Evolutionary conservation across 2,329 filamentous ascomycete species (phyloP).

Genomic region (Neonectria neomacrospora): DNA sequence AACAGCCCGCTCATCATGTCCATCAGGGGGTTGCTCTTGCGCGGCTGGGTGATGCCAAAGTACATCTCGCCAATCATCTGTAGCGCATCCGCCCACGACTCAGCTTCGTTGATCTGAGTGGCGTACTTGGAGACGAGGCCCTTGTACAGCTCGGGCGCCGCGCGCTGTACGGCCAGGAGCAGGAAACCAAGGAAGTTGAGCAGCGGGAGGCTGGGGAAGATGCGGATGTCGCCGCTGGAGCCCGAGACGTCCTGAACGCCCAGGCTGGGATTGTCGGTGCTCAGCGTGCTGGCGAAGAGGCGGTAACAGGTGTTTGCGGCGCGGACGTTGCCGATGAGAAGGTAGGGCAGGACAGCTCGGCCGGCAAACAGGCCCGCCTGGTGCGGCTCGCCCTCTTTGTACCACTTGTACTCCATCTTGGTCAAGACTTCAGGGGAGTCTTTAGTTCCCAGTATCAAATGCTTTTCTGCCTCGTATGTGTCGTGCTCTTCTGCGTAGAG

Average conservation of each 20-base stretch:
- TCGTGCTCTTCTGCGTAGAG: conserved; percentile 95
- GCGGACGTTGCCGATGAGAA: conserved; percentile 89
- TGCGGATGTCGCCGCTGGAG: conserved; percentile 75
- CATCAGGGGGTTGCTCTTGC: conserved; percentile 90
- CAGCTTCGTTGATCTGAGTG: conserved; percentile 78
- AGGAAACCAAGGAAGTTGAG: conserved; percentile 93
- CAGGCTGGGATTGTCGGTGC: conserved; percentile 61
- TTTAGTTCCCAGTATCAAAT: conserved; percentile 87
- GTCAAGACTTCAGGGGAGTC: conserved; percentile 86
- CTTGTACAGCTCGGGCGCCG: conserved; percentile 80
- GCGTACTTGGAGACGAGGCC: conserved; percentile 86
- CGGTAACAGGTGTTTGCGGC: conserved; percentile 86
- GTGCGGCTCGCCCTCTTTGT: conserved; percentile 86
- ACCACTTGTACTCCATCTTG: conserved; percentile 93
- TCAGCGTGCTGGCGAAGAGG: conserved; percentile 61
- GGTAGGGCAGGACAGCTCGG: conserved; percentile 88
- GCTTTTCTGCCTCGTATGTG: conserved; percentile 90
- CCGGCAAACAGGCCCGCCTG: conserved; percentile 88
- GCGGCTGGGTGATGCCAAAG: conserved; percentile 88
- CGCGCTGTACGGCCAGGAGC: conserved; percentile 84
- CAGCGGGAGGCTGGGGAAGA: conserved; percentile 92
- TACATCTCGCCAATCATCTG: conserved; percentile 96
- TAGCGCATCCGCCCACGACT: conserved; percentile 82
- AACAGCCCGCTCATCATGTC: conserved; percentile 99
- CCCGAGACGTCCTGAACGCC: conserved; percentile 84